These are phyloP conservation scores for Chalciporus chontae DNA, from an alignment of 768 basidiomycete species.

Conservation along the genomic window DNA sequence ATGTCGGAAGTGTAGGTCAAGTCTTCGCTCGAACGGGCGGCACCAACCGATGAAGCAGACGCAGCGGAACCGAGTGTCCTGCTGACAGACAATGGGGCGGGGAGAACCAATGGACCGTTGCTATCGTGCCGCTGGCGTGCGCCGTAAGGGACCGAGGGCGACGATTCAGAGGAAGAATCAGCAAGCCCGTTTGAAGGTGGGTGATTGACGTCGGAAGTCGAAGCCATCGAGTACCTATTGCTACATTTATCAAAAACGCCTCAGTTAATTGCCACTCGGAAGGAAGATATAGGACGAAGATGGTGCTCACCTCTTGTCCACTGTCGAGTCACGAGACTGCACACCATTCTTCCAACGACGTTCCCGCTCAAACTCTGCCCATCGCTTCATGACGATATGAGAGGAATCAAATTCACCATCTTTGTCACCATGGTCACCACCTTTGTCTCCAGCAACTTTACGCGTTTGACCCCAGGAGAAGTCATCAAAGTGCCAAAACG, in stretches of 20 bases:
- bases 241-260: constrained; percentile 30
- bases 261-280: constrained; percentile 3
- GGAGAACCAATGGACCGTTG: constrained; percentile 67
- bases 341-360: constrained; percentile 88
- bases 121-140: constrained; percentile 65
- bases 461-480: constrained; percentile 98
- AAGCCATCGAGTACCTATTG: constrained; percentile 73
- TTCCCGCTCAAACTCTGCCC: constrained; percentile 98
- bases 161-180: constrained; percentile 60
- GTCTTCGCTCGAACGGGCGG: constrained; percentile 46
- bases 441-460: constrained; percentile 71
- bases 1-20: constrained; percentile 30
- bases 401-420: constrained; percentile 96
- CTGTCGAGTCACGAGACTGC: constrained; percentile 76
- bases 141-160: constrained; percentile 31
- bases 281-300: not conserved
- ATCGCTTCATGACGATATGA: constrained; percentile 98
- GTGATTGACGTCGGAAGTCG: constrained; percentile 70
- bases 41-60: constrained; percentile 40
- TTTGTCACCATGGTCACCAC: constrained; percentile 80
- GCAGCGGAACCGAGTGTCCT: constrained; percentile 44
- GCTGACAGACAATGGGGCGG: constrained; percentile 66
- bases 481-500: constrained; percentile 99
- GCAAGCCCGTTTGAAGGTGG: constrained; percentile 45
- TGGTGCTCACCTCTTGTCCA: constrained; percentile 57